These are phyloP conservation scores for Cryoendolithus antarcticus DNA, from an alignment of 2,329 filamentous ascomycete genomes.

Conservation along the genomic window DNA sequence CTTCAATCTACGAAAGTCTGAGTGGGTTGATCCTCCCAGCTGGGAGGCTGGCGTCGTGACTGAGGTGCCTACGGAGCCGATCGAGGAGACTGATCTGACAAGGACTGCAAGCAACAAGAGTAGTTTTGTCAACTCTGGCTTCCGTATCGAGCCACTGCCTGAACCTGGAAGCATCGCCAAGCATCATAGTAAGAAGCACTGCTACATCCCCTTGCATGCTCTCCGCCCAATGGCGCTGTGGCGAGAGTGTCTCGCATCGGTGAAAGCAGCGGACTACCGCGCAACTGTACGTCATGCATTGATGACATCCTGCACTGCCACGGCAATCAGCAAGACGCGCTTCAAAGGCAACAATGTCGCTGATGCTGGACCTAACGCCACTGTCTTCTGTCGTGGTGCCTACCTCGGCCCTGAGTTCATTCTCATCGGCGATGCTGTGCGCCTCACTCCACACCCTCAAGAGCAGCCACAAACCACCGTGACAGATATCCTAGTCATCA, in stretches of 20 bases:
- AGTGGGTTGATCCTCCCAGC: conserved; percentile 21
- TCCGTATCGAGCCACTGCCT: conserved; percentile 45
- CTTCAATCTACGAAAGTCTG: conserved; percentile 1
- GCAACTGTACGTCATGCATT: conserved; percentile 43
- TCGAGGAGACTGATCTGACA: conserved; percentile 35
- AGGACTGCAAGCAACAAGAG: conserved; percentile 26
- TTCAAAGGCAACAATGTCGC: conserved; percentile 35
- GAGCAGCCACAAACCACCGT: conserved; percentile 18
- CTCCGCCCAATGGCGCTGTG: conserved; percentile 45
- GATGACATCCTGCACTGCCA: conserved; percentile 40
- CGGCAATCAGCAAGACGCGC: conserved; percentile 38
- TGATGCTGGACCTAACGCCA: conserved; percentile 36
- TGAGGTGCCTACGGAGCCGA: conserved; percentile 34
- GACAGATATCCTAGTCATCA: conserved; percentile 42
- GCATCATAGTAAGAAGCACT: conserved; percentile 39
- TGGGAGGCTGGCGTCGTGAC: conserved; percentile 49
- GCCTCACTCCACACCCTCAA: conserved; percentile 26
- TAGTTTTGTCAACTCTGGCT: conserved; percentile 39
- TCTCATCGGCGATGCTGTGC: conserved; percentile 41
- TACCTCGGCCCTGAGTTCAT: conserved; percentile 47
- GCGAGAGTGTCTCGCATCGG: conserved; percentile 34
- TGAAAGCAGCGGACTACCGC: conserved; percentile 33
- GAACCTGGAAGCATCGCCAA: conserved; percentile 37
- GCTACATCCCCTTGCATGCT: conserved; percentile 41
- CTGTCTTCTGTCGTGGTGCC: conserved; percentile 40